A percentile compares a stretch with the other conserved stretches of the same genome.
phyloP scores from a whole-genome alignment of 2,329 filamentous ascomycete genomes.

The Colletotrichum ledebouriae region DNA sequence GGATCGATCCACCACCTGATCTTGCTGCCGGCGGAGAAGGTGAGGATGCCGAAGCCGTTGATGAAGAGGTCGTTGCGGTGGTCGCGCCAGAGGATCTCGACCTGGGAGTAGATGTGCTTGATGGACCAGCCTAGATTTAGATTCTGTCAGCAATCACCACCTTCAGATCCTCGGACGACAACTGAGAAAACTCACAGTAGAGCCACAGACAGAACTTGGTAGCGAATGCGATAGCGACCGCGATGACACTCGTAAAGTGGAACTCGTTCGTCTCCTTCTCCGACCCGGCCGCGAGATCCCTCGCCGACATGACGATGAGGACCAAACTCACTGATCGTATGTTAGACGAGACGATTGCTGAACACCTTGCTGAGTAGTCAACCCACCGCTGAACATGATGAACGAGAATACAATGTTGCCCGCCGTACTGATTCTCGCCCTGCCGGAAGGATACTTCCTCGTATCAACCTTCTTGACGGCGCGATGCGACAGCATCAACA shows the following conservation, averaged over 20 bases:
- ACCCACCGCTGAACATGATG: conserved; percentile 79
- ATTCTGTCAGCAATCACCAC: background rate
- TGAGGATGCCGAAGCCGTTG: conserved; percentile 93
- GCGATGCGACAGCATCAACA: conserved; percentile 86
- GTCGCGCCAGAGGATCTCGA: conserved; percentile 94
- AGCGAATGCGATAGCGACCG: conserved; percentile 84
- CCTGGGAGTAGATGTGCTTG: conserved; percentile 90
- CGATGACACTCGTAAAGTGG: conserved; percentile 85
- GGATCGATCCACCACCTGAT: conserved; percentile 96
- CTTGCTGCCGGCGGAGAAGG: conserved; percentile 90
- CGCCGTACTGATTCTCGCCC: conserved; percentile 93
- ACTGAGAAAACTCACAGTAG: conserved; percentile 70
- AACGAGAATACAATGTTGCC: conserved; percentile 98
- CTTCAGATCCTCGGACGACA: background rate
- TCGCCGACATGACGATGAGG: conserved; percentile 88
- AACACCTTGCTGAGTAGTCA: no score
- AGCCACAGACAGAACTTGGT: conserved; percentile 89
- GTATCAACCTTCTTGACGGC: conserved; percentile 90
- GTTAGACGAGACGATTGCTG: no score
- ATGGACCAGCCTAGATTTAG: conserved; percentile 72
- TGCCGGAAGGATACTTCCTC: conserved; percentile 89
- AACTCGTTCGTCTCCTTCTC: conserved; percentile 72
- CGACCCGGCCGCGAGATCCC: conserved; percentile 71
- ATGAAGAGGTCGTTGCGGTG: conserved; percentile 98
- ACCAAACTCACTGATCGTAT: conserved; percentile 72